Percentiles rank a stretch among this genome's conserved stretches.
Conservation (phyloP, 148 eudicot genomes). For the Cornus controversa region DNA sequence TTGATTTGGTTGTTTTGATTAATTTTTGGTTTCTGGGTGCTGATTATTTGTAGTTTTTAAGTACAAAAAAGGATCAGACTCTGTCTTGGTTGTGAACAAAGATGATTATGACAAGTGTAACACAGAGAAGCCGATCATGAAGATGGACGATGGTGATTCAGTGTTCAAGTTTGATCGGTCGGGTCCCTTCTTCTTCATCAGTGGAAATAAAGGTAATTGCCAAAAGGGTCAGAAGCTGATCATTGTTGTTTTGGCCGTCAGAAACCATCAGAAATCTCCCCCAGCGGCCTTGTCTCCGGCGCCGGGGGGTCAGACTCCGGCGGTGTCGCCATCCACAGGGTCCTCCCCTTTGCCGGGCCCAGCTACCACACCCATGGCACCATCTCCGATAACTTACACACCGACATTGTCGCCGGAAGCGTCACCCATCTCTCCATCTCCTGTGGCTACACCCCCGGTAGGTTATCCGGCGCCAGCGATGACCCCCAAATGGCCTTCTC, state of each 20-base stretch:
- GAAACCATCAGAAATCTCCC: conserved; percentile 4
- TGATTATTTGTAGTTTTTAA: conserved; percentile 44
- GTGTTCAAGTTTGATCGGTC: conserved; percentile 36
- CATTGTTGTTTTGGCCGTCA: conserved; percentile 45
- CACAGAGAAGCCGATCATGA: conserved; percentile 34
- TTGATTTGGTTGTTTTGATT: neutral
- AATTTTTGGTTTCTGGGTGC: neutral
- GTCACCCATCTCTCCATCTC: neutral
- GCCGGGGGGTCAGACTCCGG: conserved; percentile 13
- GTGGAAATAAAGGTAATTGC: conserved; percentile 49
- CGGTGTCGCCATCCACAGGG: conserved; percentile 10
- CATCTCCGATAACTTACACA: neutral
- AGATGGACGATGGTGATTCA: conserved; percentile 40
- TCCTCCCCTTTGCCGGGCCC: neutral
- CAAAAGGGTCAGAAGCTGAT: conserved; percentile 50
- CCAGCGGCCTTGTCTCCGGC: conserved; percentile 4
- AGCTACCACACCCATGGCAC: neutral
- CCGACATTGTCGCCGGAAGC: neutral
- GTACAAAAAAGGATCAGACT: conserved; percentile 45
- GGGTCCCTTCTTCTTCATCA: conserved; percentile 71
- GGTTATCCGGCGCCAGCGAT: neutral
- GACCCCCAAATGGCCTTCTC: neutral
- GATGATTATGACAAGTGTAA: conserved; percentile 50
- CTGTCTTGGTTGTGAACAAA: conserved; percentile 60
- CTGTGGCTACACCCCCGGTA: neutral